A percentile compares a stretch with the other conserved stretches of the same genome.
Evolutionary conservation across 2,329 filamentous ascomycete species (phyloP).

Genomic region (Xylaria sp.): DNA sequence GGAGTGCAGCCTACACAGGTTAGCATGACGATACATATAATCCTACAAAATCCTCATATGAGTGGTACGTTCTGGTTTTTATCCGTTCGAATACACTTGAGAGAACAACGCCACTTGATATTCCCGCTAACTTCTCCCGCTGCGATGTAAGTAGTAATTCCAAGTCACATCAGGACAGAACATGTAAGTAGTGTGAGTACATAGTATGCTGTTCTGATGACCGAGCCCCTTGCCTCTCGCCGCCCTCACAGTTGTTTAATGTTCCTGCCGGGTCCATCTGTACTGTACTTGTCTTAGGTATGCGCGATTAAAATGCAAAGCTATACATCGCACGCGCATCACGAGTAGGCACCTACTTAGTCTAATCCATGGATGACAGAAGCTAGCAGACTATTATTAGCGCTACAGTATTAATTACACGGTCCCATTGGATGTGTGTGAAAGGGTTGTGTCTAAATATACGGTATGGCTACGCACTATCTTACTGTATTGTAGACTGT

Average conservation of each 20-base stretch:
- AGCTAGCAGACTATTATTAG: conserved; percentile 16
- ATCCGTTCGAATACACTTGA: too few relatives aligned
- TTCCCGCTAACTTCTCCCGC: neutral
- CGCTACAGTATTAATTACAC: neutral
- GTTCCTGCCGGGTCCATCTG: neutral
- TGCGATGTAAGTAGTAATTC: neutral
- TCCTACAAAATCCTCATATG: too few relatives aligned
- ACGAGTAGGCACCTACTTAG: too few relatives aligned
- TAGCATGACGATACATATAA: neutral
- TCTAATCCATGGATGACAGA: conserved; percentile 2
- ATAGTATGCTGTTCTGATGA: too few relatives aligned
- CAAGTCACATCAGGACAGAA: neutral
- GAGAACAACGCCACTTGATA: too few relatives aligned
- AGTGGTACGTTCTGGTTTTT: too few relatives aligned
- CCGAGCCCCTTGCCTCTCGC: too few relatives aligned
- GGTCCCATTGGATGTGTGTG: conserved; percentile 10
- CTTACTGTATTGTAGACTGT: too few relatives aligned
- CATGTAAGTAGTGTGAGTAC: too few relatives aligned
- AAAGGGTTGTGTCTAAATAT: neutral
- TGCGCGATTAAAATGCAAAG: conserved; percentile 30
- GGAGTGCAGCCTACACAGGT: too few relatives aligned
- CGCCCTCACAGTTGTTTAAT: neutral
- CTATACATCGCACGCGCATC: neutral
- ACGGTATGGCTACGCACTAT: neutral
- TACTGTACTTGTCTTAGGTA: conserved; percentile 20